Evolutionary conservation across 129 eudicot genomes (phyloP).

Genomic region (Helianthus tuberosus): DNA sequence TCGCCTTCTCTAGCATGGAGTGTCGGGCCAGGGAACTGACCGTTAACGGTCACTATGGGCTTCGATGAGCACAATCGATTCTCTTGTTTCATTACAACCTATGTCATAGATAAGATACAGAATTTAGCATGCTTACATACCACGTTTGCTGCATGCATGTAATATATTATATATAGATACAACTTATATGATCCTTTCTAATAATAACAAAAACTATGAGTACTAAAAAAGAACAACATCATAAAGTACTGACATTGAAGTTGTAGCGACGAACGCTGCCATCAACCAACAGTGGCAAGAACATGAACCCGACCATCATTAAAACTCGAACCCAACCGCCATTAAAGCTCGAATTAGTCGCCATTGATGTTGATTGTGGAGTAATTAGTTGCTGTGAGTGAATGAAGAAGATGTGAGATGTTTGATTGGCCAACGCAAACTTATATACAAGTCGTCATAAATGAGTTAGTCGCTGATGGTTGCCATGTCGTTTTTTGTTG

Average conservation of each 20-base stretch:
- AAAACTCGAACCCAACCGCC: constrained; percentile 41
- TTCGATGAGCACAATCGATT: constrained; percentile 65
- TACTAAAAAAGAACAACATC: neutral
- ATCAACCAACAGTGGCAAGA: constrained; percentile 44
- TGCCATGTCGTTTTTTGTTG: constrained; percentile 50
- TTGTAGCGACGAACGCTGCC: constrained; percentile 67
- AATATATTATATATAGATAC: neutral
- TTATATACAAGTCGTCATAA: constrained; percentile 46
- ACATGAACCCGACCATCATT: constrained; percentile 44
- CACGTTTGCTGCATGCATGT: constrained; percentile 16
- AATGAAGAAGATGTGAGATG: constrained; percentile 18
- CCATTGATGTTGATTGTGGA: constrained; percentile 19
- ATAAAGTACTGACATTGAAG: constrained; percentile 56
- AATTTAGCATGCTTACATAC: neutral
- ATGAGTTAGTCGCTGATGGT: constrained; percentile 18
- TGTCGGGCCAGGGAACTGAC: constrained; percentile 76
- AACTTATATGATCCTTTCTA: neutral
- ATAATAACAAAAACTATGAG: neutral
- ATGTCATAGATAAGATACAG: neutral
- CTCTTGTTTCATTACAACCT: constrained; percentile 69
- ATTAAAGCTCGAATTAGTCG: constrained; percentile 28
- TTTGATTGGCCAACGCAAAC: constrained; percentile 44
- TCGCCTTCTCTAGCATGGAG: constrained; percentile 78
- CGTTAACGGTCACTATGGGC: constrained; percentile 69
- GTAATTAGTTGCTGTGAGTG: constrained; percentile 7